A percentile compares a stretch with the other conserved stretches of the same genome.
phyloP scores from a whole-genome alignment of 2,329 filamentous ascomycete genomes.

The Fonsecaea multimorphosa region DNA sequence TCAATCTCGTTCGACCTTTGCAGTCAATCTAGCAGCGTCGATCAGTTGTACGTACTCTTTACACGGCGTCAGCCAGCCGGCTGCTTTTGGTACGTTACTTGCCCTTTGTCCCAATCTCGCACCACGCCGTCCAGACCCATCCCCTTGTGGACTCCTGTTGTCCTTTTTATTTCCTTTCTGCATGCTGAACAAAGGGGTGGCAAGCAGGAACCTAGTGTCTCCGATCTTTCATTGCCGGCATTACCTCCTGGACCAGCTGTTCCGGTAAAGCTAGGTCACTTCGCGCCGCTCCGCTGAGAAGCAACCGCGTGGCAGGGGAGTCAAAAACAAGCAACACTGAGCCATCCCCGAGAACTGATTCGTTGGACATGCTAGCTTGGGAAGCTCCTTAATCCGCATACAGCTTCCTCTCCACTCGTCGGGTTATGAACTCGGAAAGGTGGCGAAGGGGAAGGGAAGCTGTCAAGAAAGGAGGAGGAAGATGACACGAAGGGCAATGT shows the following conservation, averaged over 20 bases:
- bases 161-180: constrained; percentile 14
- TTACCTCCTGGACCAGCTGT: constrained; percentile 21
- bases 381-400: constrained; percentile 27
- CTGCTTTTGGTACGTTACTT: constrained; percentile 3
- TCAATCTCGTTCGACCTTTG: constrained; percentile 7
- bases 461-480: constrained; percentile 11
- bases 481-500: constrained; percentile 8
- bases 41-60: constrained; percentile 19
- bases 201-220: constrained; percentile 20
- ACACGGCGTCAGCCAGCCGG: constrained; percentile 7
- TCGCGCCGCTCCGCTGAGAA: constrained; percentile 23
- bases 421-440: constrained; percentile 4
- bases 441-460: constrained; percentile 3
- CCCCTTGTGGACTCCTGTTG: constrained; percentile 3
- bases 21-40: constrained; percentile 1
- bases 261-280: constrained; percentile 9
- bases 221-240: constrained; percentile 15
- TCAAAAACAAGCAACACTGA: constrained; percentile 10
- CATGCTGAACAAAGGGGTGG: constrained; percentile 17
- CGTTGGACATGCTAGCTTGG: not conserved
- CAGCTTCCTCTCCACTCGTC: constrained; percentile 12
- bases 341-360: constrained; percentile 17
- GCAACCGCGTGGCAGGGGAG: constrained; percentile 22
- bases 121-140: constrained; percentile 5
- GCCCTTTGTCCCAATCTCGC: constrained; percentile 17